Evolutionary conservation across 768 basidiomycete species (phyloP), one percentile per base, ranked within the genome.

Genomic region (Podaxis carcinomalis): DNA sequence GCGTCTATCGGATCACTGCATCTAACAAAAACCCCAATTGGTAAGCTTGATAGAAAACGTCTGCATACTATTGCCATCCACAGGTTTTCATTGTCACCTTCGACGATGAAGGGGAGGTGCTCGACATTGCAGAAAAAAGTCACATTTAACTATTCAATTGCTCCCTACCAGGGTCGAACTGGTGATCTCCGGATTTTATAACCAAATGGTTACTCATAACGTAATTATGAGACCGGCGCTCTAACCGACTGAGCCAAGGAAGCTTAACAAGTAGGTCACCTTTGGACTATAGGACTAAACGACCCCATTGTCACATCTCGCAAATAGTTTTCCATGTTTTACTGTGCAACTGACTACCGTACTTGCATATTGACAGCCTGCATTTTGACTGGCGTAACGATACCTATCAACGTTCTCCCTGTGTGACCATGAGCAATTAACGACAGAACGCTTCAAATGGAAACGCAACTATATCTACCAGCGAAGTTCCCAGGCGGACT

Each of bases 401-500:
- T 27, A 49, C 21, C 25, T 23, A 23, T 49, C 47, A 13, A 27
- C 47, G 23, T 49, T 49, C 25, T 49, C 47, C 25, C 47, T 27
- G 19, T 11, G 10, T 11, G 10, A 23, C 21, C 21, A 25, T 27
- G 0, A 49, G 21, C 23, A 27, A 49, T 11, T 49, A 25, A 49
- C 7, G 23, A 23, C 47, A 13, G 47, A 49, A 19, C 4, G 42
- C 7, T 32, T 32, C 32, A 49, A 23, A 19, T 9, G 7, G 21
- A 21, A 11, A 49, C 47, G 21, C 11, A 49, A 25, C 5, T 49
- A 16, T 49, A 49, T 49, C 25, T 23, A 3, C 47, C 47, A 3
- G 47, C 47, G 13, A 27, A 65, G 56, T 70, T 70, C 19, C 69
- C 69, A 13, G 69, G 63, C 4, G 69, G 69, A 32, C 28, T 56